Percentiles rank a stretch among this genome's conserved stretches.
These are phyloP conservation scores for Wickerhamomyces strasburgensis DNA, from an alignment of 805 yeast genomes.

Conservation along the genomic window DNA sequence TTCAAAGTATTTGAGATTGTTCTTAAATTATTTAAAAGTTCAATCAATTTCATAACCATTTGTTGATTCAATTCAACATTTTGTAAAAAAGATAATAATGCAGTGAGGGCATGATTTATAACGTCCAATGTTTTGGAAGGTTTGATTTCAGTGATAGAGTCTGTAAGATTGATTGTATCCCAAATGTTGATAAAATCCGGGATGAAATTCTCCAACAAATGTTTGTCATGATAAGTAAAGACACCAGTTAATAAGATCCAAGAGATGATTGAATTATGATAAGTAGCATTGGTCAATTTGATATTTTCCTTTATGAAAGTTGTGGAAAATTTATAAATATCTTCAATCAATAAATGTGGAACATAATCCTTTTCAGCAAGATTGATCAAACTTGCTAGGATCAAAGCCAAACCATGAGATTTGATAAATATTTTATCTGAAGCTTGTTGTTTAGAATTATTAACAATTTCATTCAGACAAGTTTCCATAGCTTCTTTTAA, in stretches of 20 bases:
- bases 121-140: constrained; percentile 39
- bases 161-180: constrained; percentile 42
- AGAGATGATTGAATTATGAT: constrained; percentile 38
- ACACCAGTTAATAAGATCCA: constrained; percentile 65
- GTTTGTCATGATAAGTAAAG: constrained; percentile 51
- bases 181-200: constrained; percentile 59
- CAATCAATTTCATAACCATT: constrained; percentile 44
- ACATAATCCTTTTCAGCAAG: constrained; percentile 37
- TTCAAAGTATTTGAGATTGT: constrained; percentile 11
- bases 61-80: constrained; percentile 37
- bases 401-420: constrained; percentile 36
- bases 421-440: constrained; percentile 25
- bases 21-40: constrained; percentile 19
- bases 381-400: constrained; percentile 32
- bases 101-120: constrained; percentile 53
- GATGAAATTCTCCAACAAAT: constrained; percentile 48
- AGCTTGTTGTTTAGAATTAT: constrained; percentile 25
- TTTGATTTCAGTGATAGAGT: neutral
- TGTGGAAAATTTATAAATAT: constrained; percentile 40
- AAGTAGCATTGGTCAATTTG: constrained; percentile 27
- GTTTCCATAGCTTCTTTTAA: constrained; percentile 33
- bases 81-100: constrained; percentile 47
- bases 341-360: constrained; percentile 38
- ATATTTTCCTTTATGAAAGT: constrained; percentile 30
- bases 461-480: constrained; percentile 31